These are phyloP conservation scores for Deinandra increscens DNA, from an alignment of 129 eudicot species.

Conservation along the genomic window DNA sequence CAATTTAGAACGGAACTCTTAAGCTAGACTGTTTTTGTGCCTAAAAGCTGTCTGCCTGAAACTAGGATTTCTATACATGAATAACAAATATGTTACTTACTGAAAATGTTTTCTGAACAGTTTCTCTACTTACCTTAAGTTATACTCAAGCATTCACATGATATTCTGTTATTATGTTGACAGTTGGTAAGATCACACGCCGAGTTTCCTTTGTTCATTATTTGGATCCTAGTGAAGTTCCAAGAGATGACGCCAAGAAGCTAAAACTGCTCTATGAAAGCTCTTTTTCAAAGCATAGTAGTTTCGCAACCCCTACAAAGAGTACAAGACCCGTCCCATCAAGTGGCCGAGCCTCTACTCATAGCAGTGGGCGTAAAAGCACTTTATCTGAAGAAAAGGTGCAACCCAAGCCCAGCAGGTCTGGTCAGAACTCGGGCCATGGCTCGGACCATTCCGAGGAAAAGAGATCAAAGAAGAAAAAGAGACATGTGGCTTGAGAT, in stretches of 20 bases:
- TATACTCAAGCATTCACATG: not conserved
- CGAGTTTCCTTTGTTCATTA: conserved; percentile 66
- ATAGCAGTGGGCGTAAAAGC: conserved; percentile 44
- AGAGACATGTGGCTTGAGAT: conserved; percentile 26
- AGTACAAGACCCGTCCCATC: conserved; percentile 36
- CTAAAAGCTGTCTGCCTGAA: not conserved
- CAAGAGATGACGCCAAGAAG: conserved; percentile 35
- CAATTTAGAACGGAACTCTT: not conserved
- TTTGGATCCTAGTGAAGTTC: conserved; percentile 64
- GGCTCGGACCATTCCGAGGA: conserved; percentile 51
- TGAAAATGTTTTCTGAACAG: too few species aligned
- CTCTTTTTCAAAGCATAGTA: conserved; percentile 44
- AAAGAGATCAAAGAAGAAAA: conserved; percentile 57
- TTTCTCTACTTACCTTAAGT: not conserved
- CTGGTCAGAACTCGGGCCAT: conserved; percentile 45
- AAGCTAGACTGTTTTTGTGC: not conserved
- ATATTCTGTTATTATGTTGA: conserved; percentile 12
- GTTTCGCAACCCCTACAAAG: conserved; percentile 48
- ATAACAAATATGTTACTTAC: not conserved
- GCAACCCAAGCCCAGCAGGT: conserved; percentile 30
- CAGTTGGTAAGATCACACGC: conserved; percentile 80
- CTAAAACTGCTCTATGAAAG: conserved; percentile 42
- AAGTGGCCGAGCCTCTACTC: conserved; percentile 45
- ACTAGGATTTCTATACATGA: not conserved
- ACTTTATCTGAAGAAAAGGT: conserved; percentile 35